phyloP scores from a whole-genome alignment of 148 eudicot species.

The Agrostemma githago region DNA sequence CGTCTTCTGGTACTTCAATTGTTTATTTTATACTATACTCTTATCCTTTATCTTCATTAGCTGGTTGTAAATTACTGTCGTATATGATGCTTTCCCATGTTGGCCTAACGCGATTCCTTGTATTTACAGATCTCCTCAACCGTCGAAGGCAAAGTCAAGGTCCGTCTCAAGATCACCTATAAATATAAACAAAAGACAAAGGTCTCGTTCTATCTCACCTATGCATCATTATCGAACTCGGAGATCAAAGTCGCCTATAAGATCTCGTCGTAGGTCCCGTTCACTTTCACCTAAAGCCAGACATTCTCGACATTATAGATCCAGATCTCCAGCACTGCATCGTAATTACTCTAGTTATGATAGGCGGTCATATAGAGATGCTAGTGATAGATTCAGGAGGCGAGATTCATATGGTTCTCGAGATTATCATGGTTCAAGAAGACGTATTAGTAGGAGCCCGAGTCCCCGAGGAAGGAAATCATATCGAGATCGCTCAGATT shows the following conservation, averaged over 20 bases:
- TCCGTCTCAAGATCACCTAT: conserved; percentile 67
- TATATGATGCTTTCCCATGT: neutral
- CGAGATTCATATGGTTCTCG: conserved; percentile 46
- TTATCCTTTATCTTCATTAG: neutral
- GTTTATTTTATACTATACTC: neutral
- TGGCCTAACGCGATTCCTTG: neutral
- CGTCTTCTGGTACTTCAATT: neutral
- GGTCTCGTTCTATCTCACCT: conserved; percentile 75
- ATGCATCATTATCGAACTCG: conserved; percentile 21
- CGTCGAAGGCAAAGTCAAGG: conserved; percentile 44
- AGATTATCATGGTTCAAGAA: conserved; percentile 54
- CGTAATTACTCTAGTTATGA: conserved; percentile 68
- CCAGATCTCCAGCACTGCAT: conserved; percentile 71
- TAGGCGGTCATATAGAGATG: conserved; percentile 53
- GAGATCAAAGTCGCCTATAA: conserved; percentile 32
- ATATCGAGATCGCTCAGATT: conserved; percentile 48
- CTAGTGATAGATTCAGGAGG: conserved; percentile 47
- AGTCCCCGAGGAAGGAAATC: conserved; percentile 68
- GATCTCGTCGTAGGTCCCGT: conserved; percentile 41
- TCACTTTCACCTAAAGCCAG: conserved; percentile 47
- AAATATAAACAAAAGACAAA: conserved; percentile 35
- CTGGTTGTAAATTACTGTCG: neutral
- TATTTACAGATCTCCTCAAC: conserved; percentile 57
- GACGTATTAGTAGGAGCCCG: conserved; percentile 69
- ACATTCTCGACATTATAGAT: conserved; percentile 51